phyloP scores from a whole-genome alignment of 192 early-diverging fungal species.

The Chytriomyces sp. region DNA sequence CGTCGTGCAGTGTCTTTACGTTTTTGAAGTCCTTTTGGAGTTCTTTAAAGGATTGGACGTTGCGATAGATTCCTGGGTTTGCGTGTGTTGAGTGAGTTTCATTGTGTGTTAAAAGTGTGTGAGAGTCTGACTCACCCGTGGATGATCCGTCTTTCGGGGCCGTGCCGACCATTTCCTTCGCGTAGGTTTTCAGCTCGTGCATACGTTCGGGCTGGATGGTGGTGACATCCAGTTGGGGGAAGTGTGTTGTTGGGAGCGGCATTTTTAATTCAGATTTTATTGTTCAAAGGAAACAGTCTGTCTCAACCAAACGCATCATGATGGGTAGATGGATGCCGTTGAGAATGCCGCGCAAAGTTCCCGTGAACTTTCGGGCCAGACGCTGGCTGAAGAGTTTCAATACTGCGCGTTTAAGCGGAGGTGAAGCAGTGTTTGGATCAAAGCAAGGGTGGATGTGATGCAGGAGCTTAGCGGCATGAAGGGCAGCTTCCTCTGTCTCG shows the following conservation, averaged over 20 bases:
- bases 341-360: too few relatives aligned
- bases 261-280: neutral
- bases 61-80: conserved; percentile 48
- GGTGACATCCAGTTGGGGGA: neutral
- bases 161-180: conserved; percentile 9
- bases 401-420: too few relatives aligned
- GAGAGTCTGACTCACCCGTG: conserved; percentile 11
- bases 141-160: conserved; percentile 8
- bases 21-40: conserved; percentile 45
- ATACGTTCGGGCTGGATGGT: conserved; percentile 8
- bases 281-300: too few relatives aligned
- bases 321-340: too few relatives aligned
- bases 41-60: conserved; percentile 40
- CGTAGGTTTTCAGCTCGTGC: conserved; percentile 10
- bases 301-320: too few relatives aligned
- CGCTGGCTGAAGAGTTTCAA: too few relatives aligned
- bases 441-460: too few relatives aligned
- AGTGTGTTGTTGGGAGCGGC: neutral
- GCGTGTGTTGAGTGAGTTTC: neutral
- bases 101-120: neutral
- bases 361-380: too few relatives aligned
- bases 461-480: too few relatives aligned
- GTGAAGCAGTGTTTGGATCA: too few relatives aligned
- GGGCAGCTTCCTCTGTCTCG: too few relatives aligned
- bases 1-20: conserved; percentile 51